A percentile compares a stretch with the other conserved stretches of the same genome.
phyloP scores from a whole-genome alignment of 805 yeast species.

The Kodamaea nitidulidarum region DNA sequence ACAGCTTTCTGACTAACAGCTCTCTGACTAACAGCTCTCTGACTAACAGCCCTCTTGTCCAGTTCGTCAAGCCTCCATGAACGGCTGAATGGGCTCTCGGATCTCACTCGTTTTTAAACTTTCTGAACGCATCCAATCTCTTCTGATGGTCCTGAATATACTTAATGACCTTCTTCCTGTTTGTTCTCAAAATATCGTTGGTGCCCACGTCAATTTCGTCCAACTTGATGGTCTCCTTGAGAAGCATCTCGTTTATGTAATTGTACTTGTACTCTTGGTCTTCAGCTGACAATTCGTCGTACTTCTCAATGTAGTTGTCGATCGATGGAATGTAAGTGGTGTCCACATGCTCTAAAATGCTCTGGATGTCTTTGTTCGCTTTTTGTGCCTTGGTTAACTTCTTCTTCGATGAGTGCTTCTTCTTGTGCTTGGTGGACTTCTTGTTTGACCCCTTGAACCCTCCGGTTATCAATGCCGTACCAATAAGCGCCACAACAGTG shows the following conservation, averaged over 20 bases:
- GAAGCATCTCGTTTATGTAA: slow-evolving; percentile 62
- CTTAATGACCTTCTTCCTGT: slow-evolving; percentile 58
- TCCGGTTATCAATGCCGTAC: slow-evolving; percentile 21
- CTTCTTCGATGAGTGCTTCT: slow-evolving; percentile 30
- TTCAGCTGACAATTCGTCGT: slow-evolving; percentile 22
- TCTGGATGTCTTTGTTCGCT: slow-evolving; percentile 37
- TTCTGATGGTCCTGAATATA: slow-evolving; percentile 57
- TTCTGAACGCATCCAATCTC: slow-evolving; percentile 47
- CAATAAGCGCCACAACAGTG: slow-evolving; percentile 27
- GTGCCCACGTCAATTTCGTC: slow-evolving; percentile 60
- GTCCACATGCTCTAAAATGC: slow-evolving; percentile 38
- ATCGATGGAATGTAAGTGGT: slow-evolving; percentile 37
- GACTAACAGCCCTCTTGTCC: too few species aligned
- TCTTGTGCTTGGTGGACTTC: slow-evolving; percentile 5
- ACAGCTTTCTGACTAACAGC: too few species aligned
- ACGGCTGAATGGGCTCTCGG: too few species aligned
- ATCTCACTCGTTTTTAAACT: slow-evolving; percentile 18
- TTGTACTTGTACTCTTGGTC: slow-evolving; percentile 47
- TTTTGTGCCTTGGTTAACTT: slow-evolving; percentile 36
- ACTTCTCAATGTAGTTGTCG: slow-evolving; percentile 29
- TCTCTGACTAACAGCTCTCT: too few species aligned
- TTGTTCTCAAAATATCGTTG: slow-evolving; percentile 48
- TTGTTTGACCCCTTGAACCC: slow-evolving; percentile 1
- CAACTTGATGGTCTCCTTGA: slow-evolving; percentile 61
- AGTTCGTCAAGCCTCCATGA: too few species aligned